Evolutionary conservation across 306 rosid species (phyloP), one percentile per base, ranked within the genome.

Genomic region (Quercus engelmannii): DNA sequence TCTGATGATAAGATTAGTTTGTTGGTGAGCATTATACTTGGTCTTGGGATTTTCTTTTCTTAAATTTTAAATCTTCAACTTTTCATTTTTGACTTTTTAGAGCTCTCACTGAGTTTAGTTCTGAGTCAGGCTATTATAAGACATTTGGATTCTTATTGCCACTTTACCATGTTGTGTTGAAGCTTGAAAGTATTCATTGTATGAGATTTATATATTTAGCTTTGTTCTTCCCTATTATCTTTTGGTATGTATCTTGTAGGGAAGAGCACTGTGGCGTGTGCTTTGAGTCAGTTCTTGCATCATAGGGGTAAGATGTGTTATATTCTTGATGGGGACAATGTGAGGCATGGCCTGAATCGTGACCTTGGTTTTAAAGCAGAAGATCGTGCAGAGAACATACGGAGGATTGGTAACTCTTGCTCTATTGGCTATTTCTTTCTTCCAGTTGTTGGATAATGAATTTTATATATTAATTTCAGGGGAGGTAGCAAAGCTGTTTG

Each of bases 401-500:
- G 99, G 79, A 85, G 99, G 82, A 85, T 95, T 80, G 99, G 99
- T 93, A 80, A 71, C 92, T 86, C 71, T 33, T 28, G 71, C 71
- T 67, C 51, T 5, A 9, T 51, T 30, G 51, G 52, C 52, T 19
- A 20, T 49, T 49, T 49, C 14, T 49, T 35, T 31, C 71, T 59
- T 59, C 13, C 17, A 21, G 65, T 21, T 67, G 51, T 23, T 33
- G 51, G 71, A 19, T 33, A 18, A 33, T 31, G 71, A 67, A 18
- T 67, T 33, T 67, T 67, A 19, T 33, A n/a, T 2, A 18, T 67
- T 33, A 31, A 67, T 67, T 67, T 64, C 76, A 95, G 99, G 97
- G 20, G 98, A 95, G 89, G 99, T 93, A 35, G 98, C 99, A 77
- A 95, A 91, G 88, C 92, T 95, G 63, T 90, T 95, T 83, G 98